phyloP scores from a whole-genome alignment of 768 basidiomycete species.

The Collybia sordida region DNA sequence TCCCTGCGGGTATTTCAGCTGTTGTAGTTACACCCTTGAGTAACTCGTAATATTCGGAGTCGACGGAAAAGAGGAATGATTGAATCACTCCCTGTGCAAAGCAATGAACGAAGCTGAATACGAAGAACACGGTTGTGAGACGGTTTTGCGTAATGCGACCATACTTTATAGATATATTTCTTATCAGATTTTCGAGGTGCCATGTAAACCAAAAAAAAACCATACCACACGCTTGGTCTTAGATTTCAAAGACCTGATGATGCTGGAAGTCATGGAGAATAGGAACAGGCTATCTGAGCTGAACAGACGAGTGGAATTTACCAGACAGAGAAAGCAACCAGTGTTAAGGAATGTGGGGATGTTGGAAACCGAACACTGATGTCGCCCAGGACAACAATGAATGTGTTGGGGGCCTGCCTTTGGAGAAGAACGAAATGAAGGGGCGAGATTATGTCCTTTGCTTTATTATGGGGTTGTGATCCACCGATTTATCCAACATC shows the following conservation, averaged over 20 bases:
- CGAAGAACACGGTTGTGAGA: slow-evolving; percentile 46
- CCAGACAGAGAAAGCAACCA: too few species aligned
- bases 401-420: neutral
- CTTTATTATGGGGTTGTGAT: too few species aligned
- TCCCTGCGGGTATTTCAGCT: slow-evolving; percentile 31
- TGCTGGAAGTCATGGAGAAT: neutral
- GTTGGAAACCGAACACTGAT: neutral
- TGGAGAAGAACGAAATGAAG: neutral
- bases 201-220: neutral
- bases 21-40: slow-evolving; percentile 34
- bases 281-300: neutral
- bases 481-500: too few species aligned
- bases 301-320: too few species aligned
- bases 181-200: neutral
- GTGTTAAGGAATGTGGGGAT: neutral
- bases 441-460: neutral
- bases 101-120: slow-evolving; percentile 50
- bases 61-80: slow-evolving; percentile 45
- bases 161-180: slow-evolving; percentile 22
- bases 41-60: slow-evolving; percentile 37
- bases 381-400: neutral
- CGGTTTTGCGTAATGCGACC: slow-evolving; percentile 36
- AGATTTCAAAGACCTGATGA: neutral
- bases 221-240: slow-evolving; percentile 2
- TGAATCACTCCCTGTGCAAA: slow-evolving; percentile 52